Evolutionary conservation across 2,329 filamentous ascomycete genomes (phyloP).

Genomic region (Colletotrichum shisoi): DNA sequence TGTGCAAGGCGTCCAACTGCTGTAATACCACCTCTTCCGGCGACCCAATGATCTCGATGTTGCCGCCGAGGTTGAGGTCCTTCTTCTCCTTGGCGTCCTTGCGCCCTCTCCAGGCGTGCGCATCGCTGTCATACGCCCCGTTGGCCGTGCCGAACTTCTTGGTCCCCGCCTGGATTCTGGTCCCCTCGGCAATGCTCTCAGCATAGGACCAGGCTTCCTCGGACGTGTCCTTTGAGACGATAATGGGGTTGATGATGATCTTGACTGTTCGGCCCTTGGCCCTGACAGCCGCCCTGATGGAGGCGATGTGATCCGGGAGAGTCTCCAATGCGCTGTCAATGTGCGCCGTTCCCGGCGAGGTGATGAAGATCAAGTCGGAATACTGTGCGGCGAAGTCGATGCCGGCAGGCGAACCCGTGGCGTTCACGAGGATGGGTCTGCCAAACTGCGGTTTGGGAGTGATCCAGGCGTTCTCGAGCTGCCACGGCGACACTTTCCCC

Average conservation of each 20-base stretch:
- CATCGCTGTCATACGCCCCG: slow-evolving; percentile 4
- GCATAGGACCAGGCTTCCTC: slow-evolving; percentile 17
- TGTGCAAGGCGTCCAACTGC: background rate
- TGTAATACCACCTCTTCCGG: slow-evolving; percentile 11
- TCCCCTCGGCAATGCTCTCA: slow-evolving; percentile 7
- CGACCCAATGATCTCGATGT: slow-evolving; percentile 17
- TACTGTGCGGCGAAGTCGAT: slow-evolving; percentile 25
- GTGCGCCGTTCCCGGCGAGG: slow-evolving; percentile 15
- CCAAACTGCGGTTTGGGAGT: slow-evolving; percentile 16
- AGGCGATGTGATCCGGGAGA: slow-evolving; percentile 11
- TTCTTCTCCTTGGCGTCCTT: slow-evolving; percentile 7
- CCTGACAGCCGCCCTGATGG: slow-evolving; percentile 13
- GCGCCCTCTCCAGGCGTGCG: slow-evolving; percentile 7
- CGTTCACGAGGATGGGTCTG: slow-evolving; percentile 10
- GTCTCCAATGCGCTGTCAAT: slow-evolving; percentile 25
- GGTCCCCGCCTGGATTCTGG: background rate
- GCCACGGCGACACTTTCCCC: background rate
- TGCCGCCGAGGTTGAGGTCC: slow-evolving; percentile 1
- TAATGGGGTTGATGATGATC: slow-evolving; percentile 26
- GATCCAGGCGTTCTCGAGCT: slow-evolving; percentile 20
- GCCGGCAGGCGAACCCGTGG: slow-evolving; percentile 4
- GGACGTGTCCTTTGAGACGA: slow-evolving; percentile 7
- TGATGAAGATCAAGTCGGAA: slow-evolving; percentile 22
- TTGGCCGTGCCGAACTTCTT: slow-evolving; percentile 22
- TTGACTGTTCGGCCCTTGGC: slow-evolving; percentile 3